phyloP scores from a whole-genome alignment of 176 grass and related monocot species.

The Cenchrus americanus region DNA sequence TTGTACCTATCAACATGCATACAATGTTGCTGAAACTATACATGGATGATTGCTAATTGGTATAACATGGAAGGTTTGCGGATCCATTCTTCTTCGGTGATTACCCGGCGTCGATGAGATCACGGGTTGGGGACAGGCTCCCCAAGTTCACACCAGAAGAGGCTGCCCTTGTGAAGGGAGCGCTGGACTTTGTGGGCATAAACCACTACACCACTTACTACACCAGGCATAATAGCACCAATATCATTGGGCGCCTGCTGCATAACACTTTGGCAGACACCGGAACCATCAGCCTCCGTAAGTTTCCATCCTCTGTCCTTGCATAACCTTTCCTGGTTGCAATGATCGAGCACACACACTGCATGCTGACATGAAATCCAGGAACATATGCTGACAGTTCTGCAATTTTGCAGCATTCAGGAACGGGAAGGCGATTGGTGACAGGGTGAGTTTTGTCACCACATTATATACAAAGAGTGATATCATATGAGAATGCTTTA shows the following conservation, averaged over 20 bases:
- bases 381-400: not conserved
- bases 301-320: slow-evolving; percentile 10
- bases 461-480: not conserved
- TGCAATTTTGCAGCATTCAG: slow-evolving; percentile 63
- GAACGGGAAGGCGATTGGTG: slow-evolving; percentile 63
- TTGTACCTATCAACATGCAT: not conserved
- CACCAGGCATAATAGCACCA: slow-evolving; percentile 62
- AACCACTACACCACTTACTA: slow-evolving; percentile 98
- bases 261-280: slow-evolving; percentile 77
- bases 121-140: slow-evolving; percentile 64
- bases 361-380: not conserved
- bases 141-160: slow-evolving; percentile 72
- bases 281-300: slow-evolving; percentile 80
- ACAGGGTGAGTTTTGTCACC: slow-evolving; percentile 49
- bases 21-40: not conserved
- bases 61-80: slow-evolving; percentile 59
- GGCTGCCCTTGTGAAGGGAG: slow-evolving; percentile 70
- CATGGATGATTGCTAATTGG: not conserved
- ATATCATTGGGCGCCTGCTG: slow-evolving; percentile 54
- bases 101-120: slow-evolving; percentile 78
- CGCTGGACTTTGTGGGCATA: slow-evolving; percentile 93
- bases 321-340: not conserved
- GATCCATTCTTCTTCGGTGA: slow-evolving; percentile 96
- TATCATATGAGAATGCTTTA: not conserved
- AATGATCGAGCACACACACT: not conserved